Conservation (phyloP, 768 basidiomycete genomes). For the Hirschioporus abietinus region DNA sequence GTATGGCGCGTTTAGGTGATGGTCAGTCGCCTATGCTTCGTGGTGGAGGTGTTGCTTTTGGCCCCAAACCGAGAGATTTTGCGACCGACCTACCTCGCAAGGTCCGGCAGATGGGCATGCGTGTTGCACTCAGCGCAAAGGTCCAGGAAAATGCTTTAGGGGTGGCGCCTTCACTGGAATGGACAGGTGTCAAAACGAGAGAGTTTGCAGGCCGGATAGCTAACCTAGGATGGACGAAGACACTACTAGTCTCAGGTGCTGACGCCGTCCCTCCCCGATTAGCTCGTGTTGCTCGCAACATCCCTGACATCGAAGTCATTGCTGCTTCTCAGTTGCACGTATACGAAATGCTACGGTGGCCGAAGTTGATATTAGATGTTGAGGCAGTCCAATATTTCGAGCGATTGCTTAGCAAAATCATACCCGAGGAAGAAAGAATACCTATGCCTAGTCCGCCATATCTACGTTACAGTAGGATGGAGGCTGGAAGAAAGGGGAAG, state of each 20-base stretch:
- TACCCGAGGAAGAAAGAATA: not conserved
- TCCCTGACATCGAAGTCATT: constrained; percentile 60
- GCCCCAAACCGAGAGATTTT: constrained; percentile 89
- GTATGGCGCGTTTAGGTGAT: constrained; percentile 86
- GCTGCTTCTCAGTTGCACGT: constrained; percentile 66
- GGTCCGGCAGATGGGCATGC: constrained; percentile 88
- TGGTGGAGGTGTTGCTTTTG: constrained; percentile 91
- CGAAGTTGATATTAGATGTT: constrained; percentile 74
- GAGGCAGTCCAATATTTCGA: constrained; percentile 80
- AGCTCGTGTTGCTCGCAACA: constrained; percentile 59
- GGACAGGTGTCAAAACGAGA: constrained; percentile 71
- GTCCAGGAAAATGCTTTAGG: constrained; percentile 69
- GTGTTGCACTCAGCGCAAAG: constrained; percentile 82
- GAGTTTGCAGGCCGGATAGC: constrained; percentile 58
- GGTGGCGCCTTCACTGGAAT: constrained; percentile 66
- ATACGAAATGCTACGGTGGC: constrained; percentile 82
- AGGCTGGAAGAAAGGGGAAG: not conserved
- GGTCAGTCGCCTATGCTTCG: constrained; percentile 79
- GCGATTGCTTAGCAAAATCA: constrained; percentile 46
- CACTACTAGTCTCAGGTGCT: constrained; percentile 71
- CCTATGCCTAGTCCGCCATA: not conserved
- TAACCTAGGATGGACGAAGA: constrained; percentile 61
- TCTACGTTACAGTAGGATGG: not conserved
- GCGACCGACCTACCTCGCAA: constrained; percentile 90
- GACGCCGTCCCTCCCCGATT: constrained; percentile 49